These are phyloP conservation scores for Fusarium continuum DNA, from an alignment of 2,329 filamentous ascomycete genomes.

Conservation along the genomic window DNA sequence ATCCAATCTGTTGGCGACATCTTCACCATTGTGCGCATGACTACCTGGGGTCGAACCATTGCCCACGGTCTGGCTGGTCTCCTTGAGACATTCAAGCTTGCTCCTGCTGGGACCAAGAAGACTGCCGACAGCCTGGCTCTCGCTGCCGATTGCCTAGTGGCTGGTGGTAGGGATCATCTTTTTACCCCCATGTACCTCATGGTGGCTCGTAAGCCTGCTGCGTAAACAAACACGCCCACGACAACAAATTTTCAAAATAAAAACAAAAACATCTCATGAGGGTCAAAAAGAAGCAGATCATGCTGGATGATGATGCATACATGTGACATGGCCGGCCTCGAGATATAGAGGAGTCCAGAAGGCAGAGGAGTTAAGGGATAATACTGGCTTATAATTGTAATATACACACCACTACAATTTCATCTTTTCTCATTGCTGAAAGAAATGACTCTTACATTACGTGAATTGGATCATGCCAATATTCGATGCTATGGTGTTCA, in stretches of 20 bases:
- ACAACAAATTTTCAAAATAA: conserved; percentile 17
- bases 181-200: conserved; percentile 99
- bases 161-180: conserved; percentile 86
- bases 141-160: conserved; percentile 86
- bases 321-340: conserved; percentile 30
- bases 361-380: conserved; percentile 34
- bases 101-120: conserved; percentile 88
- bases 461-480: not conserved
- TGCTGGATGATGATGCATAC: conserved; percentile 35
- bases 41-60: conserved; percentile 77
- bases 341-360: conserved; percentile 27
- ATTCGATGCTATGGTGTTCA: not conserved
- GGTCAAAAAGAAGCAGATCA: conserved; percentile 21
- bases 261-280: conserved; percentile 26
- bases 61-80: conserved; percentile 80
- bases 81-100: conserved; percentile 78
- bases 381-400: conserved; percentile 45
- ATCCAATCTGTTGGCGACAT: conserved; percentile 82
- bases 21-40: conserved; percentile 88
- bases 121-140: conserved; percentile 88
- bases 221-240: conserved; percentile 21
- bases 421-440: conserved; percentile 12
- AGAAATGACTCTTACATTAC: not conserved
- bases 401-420: conserved; percentile 35
- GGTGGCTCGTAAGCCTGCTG: conserved; percentile 83